Evolutionary conservation across 2,329 filamentous ascomycete species (phyloP).

Genomic region (Harringtonia lauricola): DNA sequence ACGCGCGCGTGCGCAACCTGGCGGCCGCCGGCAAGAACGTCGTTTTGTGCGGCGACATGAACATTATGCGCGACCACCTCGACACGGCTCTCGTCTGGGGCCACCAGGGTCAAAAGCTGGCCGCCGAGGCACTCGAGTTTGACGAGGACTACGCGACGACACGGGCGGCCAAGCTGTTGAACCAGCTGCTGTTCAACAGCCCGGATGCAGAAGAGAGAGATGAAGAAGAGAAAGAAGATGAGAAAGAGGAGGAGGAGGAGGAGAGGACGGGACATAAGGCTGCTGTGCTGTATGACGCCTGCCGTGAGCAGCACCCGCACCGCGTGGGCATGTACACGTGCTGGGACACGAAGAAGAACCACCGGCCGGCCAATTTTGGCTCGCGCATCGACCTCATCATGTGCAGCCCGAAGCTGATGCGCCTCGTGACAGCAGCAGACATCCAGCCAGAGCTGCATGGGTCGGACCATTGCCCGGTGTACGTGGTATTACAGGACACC

Average conservation of each 20-base stretch:
- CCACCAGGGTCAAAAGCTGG: constrained; percentile 46
- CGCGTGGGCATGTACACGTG: constrained; percentile 90
- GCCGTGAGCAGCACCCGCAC: constrained; percentile 68
- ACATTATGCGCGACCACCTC: constrained; percentile 57
- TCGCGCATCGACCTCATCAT: constrained; percentile 90
- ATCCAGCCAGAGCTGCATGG: constrained; percentile 93
- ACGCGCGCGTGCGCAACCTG: constrained; percentile 77
- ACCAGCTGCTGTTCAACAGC: constrained; percentile 70
- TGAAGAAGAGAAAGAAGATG: constrained; percentile 38
- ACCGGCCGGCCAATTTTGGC: constrained; percentile 89
- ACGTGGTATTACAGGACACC: constrained; percentile 56
- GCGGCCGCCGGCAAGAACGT: constrained; percentile 72
- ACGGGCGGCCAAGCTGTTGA: constrained; percentile 68
- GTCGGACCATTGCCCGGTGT: constrained; percentile 94
- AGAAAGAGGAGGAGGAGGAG: constrained; percentile 60
- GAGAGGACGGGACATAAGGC: no score
- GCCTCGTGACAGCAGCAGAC: constrained; percentile 56
- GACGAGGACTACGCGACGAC: constrained; percentile 58
- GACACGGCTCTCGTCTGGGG: constrained; percentile 60
- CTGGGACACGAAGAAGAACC: constrained; percentile 91
- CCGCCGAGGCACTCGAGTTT: constrained; percentile 55
- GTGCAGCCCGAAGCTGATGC: constrained; percentile 65
- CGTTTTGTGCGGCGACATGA: constrained; percentile 78
- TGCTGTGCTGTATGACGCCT: constrained; percentile 80
- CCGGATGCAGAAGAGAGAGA: constrained; percentile 52